Conservation (phyloP, 2,329 filamentous ascomycete species). For the Neonectria punicea region DNA sequence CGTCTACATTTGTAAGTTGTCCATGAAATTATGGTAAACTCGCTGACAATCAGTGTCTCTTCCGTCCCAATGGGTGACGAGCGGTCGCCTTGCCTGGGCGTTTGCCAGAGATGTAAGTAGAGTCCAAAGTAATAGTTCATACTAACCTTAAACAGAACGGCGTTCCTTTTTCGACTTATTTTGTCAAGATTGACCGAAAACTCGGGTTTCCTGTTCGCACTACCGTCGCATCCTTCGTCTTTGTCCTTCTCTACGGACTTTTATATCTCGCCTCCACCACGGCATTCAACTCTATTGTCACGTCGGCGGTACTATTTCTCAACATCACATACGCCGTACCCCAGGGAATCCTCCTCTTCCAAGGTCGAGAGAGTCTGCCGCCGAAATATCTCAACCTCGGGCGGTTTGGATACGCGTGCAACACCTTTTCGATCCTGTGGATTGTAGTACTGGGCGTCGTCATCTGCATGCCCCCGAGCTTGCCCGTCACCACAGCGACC, state of each 20-base stretch:
- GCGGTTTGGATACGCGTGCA: constrained; percentile 20
- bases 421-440: constrained; percentile 19
- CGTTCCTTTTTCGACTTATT: constrained; percentile 7
- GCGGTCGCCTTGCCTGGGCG: constrained; percentile 15
- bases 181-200: background rate
- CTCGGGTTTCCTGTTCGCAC: constrained; percentile 10
- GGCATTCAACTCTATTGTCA: constrained; percentile 28
- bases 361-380: constrained; percentile 14
- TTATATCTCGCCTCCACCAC: constrained; percentile 23
- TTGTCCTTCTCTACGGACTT: constrained; percentile 20
- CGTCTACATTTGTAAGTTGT: constrained; percentile 6
- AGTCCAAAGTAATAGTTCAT: background rate
- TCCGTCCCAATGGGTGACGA: constrained; percentile 12
- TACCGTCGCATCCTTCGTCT: constrained; percentile 4
- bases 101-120: constrained; percentile 17
- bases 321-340: constrained; percentile 27
- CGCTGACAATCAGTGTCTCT: background rate
- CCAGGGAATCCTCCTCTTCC: constrained; percentile 19
- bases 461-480: constrained; percentile 21
- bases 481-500: constrained; percentile 17
- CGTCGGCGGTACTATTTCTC: constrained; percentile 21
- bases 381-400: constrained; percentile 25
- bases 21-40: background rate
- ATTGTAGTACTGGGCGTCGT: constrained; percentile 21
- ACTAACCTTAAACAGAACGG: background rate